phyloP scores from a whole-genome alignment of 768 basidiomycete species.

The Amanita brunnescens region DNA sequence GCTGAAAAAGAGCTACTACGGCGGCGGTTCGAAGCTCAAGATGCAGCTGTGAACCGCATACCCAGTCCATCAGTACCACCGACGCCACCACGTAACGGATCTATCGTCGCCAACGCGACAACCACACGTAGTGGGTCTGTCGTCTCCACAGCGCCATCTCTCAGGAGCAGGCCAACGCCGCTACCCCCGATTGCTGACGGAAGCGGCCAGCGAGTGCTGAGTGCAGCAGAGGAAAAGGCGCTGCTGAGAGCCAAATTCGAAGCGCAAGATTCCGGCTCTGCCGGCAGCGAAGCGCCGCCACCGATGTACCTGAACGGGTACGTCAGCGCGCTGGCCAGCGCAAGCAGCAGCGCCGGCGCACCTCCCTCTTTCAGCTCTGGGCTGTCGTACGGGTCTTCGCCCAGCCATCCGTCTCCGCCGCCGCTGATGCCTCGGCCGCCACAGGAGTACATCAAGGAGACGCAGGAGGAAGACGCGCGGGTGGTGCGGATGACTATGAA shows the following conservation, averaged over 20 bases:
- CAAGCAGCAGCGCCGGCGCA: background rate
- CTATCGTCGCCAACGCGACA: background rate
- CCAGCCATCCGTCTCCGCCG: conserved; percentile 33
- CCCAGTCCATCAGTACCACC: conserved; percentile 14
- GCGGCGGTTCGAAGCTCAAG: conserved; percentile 48
- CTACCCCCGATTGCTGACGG: conserved; percentile 17
- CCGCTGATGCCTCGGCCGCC: conserved; percentile 74
- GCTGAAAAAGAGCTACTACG: conserved; percentile 52
- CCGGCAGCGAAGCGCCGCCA: conserved; percentile 8
- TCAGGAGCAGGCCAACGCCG: conserved; percentile 25
- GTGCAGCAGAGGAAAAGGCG: conserved; percentile 73
- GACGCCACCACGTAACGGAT: conserved; percentile 8
- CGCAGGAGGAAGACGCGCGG: conserved; percentile 63
- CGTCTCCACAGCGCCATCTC: conserved; percentile 13
- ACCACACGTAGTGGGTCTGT: conserved; percentile 10
- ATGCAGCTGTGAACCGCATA: conserved; percentile 19
- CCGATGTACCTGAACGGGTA: conserved; percentile 19
- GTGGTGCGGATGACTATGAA: conserved; percentile 34
- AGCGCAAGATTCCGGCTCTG: too few species aligned
- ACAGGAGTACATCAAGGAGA: conserved; percentile 73
- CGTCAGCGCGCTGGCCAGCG: background rate
- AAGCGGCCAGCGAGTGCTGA: conserved; percentile 27
- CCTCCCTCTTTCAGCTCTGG: conserved; percentile 6
- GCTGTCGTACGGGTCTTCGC: background rate
- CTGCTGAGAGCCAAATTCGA: conserved; percentile 35